phyloP scores from a whole-genome alignment of 179 eudicot species.

The Sideroxylon spinosum region DNA sequence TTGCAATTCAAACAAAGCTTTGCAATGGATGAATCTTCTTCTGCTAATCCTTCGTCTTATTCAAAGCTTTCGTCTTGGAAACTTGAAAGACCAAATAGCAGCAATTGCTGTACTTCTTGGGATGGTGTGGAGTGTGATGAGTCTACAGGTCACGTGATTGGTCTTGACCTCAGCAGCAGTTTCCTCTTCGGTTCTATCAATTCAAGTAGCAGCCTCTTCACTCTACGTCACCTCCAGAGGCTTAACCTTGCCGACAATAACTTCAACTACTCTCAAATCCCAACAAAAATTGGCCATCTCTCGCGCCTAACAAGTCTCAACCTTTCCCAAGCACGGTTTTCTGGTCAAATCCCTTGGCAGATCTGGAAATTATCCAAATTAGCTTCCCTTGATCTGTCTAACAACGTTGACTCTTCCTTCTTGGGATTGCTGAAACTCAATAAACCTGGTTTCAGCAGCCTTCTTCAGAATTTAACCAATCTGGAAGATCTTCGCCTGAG shows the following conservation, averaged over 20 bases:
- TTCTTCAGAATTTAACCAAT: conserved; percentile 23
- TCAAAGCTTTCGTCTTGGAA: conserved; percentile 1
- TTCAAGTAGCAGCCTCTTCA: conserved; percentile 8
- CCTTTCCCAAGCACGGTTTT: conserved; percentile 16
- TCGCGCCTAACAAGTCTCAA: background rate
- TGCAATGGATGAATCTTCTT: background rate
- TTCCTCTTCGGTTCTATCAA: background rate
- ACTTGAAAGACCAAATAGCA: background rate
- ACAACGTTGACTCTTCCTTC: background rate
- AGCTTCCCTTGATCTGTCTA: conserved; percentile 18
- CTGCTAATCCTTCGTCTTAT: background rate
- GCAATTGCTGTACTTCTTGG: conserved; percentile 9
- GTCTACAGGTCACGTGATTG: background rate
- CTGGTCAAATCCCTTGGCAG: conserved; percentile 1
- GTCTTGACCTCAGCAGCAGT: conserved; percentile 15
- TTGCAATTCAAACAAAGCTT: conserved; percentile 8
- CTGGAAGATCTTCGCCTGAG: conserved; percentile 19
- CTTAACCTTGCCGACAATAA: background rate
- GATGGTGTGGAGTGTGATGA: conserved; percentile 1
- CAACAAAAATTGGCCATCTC: background rate
- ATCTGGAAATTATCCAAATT: background rate
- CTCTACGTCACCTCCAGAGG: background rate
- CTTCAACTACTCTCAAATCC: background rate
- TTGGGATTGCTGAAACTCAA: background rate
- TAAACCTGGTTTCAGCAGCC: background rate